Percentiles rank a stretch among this genome's conserved stretches.
phyloP scores from a whole-genome alignment of 208 protist species.

The Acanthamoeba triangularis region DNA sequence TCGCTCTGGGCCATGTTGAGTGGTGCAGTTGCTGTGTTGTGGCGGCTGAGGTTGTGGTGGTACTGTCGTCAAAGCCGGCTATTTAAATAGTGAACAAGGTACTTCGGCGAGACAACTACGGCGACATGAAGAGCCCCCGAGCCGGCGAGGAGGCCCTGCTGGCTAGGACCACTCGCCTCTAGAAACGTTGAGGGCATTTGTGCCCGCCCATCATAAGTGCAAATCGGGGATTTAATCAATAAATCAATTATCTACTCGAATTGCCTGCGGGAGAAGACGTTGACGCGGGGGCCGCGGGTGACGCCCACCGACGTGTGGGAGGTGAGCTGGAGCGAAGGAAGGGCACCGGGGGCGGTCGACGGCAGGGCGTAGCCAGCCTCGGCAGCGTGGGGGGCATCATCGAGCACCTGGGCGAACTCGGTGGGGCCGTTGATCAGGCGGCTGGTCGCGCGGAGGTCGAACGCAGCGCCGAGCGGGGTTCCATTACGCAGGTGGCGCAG shows the following conservation, averaged over 20 bases:
- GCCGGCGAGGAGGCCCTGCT: no score
- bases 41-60: background rate
- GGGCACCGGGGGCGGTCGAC: slow-evolving; percentile 15
- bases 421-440: slow-evolving; percentile 48
- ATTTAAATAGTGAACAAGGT: no score
- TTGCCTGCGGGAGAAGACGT: slow-evolving; percentile 8
- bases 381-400: background rate
- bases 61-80: background rate
- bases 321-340: background rate
- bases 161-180: no score
- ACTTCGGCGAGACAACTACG: no score
- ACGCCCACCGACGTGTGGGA: background rate
- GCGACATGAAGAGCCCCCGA: no score
- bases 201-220: no score
- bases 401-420: background rate
- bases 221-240: background rate
- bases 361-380: background rate
- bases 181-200: no score
- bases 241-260: background rate
- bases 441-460: slow-evolving; percentile 19
- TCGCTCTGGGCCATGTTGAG: background rate
- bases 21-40: background rate
- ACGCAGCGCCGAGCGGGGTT: background rate
- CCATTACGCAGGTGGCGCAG: slow-evolving; percentile 40
- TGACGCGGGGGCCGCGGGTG: slow-evolving; percentile 21